Evolutionary conservation across 2,329 filamentous ascomycete species (phyloP).

Genomic region (Penicillium decumbens): DNA sequence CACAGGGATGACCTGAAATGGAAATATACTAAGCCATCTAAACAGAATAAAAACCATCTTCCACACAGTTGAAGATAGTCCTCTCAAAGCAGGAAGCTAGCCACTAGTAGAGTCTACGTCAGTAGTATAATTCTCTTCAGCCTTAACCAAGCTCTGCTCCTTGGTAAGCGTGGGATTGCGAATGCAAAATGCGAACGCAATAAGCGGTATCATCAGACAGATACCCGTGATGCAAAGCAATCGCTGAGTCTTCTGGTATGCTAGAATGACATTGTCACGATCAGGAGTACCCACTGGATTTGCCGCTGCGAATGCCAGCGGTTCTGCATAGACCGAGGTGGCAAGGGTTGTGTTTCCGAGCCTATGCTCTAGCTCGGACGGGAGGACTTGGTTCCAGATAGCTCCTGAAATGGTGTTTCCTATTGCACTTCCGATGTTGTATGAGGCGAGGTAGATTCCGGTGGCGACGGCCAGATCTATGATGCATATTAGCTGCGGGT

Average conservation of each 20-base stretch:
- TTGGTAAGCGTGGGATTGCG: constrained; percentile 46
- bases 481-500: background rate
- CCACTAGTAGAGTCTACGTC: background rate
- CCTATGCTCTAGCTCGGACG: constrained; percentile 39
- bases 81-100: background rate
- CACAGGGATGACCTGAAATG: too few relatives aligned
- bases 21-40: background rate
- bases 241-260: constrained; percentile 46
- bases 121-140: background rate
- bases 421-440: constrained; percentile 59
- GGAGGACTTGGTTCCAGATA: constrained; percentile 59
- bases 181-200: constrained; percentile 45
- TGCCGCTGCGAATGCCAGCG: constrained; percentile 21
- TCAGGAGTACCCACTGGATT: constrained; percentile 46
- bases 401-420: constrained; percentile 59
- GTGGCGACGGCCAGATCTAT: constrained; percentile 56
- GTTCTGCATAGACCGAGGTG: constrained; percentile 38
- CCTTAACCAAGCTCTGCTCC: constrained; percentile 35
- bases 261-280: constrained; percentile 42
- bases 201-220: constrained; percentile 45
- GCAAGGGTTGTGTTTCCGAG: constrained; percentile 43
- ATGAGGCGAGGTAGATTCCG: constrained; percentile 58
- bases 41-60: background rate
- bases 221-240: constrained; percentile 51
- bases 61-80: too few relatives aligned